Evolutionary conservation across 805 yeast species (phyloP).

Genomic region (Pichia nanzhaoensis): DNA sequence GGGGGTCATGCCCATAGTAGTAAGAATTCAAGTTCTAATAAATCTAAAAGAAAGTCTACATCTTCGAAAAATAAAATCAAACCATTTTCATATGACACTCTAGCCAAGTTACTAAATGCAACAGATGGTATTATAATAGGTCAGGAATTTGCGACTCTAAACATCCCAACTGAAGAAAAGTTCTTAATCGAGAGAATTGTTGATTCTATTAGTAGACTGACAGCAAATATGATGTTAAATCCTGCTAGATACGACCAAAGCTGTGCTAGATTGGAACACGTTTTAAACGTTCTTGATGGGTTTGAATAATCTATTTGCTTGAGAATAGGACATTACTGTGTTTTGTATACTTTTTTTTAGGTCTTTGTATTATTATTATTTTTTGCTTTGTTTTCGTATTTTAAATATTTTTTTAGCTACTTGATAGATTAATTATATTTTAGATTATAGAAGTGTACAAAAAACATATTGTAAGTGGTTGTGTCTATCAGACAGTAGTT

Average conservation of each 20-base stretch:
- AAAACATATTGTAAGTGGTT: conserved; percentile 2
- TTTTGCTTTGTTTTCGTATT: not conserved
- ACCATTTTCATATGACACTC: conserved; percentile 36
- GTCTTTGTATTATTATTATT: not conserved
- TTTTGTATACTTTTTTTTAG: not conserved
- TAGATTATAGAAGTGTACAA: not conserved
- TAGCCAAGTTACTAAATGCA: conserved; percentile 47
- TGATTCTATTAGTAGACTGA: conserved; percentile 75
- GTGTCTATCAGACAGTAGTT: too few relatives aligned
- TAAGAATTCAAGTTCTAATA: conserved; percentile 4
- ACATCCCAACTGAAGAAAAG: conserved; percentile 69
- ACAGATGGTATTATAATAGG: conserved; percentile 58
- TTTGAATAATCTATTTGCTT: conserved; percentile 30
- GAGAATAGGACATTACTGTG: not conserved
- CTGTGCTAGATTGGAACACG: conserved; percentile 68
- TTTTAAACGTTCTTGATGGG: conserved; percentile 83
- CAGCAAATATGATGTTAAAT: conserved; percentile 87
- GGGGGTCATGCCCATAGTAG: not conserved
- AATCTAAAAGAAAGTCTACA: conserved; percentile 12
- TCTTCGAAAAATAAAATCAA: conserved; percentile 18
- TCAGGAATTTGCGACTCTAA: conserved; percentile 66
- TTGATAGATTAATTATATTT: too few relatives aligned
- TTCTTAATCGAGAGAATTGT: conserved; percentile 77
- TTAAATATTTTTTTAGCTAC: too few relatives aligned
- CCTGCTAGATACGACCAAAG: conserved; percentile 78